Base-by-base conservation (phyloP, 768 basidiomycete genomes). In the Lactarius quietus region DNA sequence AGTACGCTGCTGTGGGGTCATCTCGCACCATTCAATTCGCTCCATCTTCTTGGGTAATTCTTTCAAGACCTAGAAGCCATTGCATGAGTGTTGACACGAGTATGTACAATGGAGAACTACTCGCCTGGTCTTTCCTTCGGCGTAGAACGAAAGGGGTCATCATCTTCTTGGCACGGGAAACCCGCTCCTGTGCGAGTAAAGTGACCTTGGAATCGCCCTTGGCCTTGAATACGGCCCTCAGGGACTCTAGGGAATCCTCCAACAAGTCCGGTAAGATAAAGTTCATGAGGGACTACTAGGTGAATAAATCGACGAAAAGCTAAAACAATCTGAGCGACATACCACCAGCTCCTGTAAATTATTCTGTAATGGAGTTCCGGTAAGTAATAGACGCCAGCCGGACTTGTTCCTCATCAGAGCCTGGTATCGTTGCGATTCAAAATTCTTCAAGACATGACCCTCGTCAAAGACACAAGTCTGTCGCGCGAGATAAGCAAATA, bases 111-210 rank as follows among this genome's bases (percentile, higher is more conserved):
- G 29, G 31, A 58, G 0, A 51, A 15, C 17, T 15, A 57, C 79
- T 57, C 71, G 86, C 92, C 79, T 97, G 95, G 71, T 95, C 94
- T 77, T 99, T 99, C 71, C 95, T 85, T 64, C 97, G 85, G n/a
- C 97, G 89, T 23, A 99, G 81, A 28, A 98, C 95, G 74, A 99
- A 99, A 0, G 97, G 97, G 8, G 94, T 97, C 91, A 99, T 94
- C 95, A 99, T 98, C 75, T 93, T 94, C 78, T 98, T 96, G 7
- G 97, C 97, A 67, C 95, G 80, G 23, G 92, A 93, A 28, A 98
- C 92, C 57, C 97, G 90, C 74, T 95, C 90, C 72, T 93, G 89
- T 5, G 96, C 92, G 29, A 98, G 87, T 28, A 98, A 76, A 31
- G 92, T 90, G 57, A 91, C 85, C 65, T 91, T 91, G 15, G 91